Conservation (phyloP, 345 rosid genomes). For the Geranium rotundifolium region DNA sequence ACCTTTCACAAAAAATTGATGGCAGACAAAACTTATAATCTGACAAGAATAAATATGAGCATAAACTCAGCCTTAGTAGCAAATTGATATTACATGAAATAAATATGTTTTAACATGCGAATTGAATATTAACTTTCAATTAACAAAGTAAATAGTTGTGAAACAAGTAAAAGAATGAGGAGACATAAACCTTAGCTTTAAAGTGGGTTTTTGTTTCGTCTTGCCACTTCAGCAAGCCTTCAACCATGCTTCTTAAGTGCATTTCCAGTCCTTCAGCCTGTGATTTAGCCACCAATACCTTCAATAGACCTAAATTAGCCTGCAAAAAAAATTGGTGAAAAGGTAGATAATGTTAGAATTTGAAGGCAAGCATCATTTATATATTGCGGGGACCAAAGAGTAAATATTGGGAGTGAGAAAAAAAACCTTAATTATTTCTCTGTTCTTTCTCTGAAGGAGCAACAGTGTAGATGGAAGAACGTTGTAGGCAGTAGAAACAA, state of each 20-base stretch:
- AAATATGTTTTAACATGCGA: not conserved
- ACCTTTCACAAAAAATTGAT: too few species aligned
- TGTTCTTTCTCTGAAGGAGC: constrained; percentile 76
- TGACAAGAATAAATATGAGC: too few species aligned
- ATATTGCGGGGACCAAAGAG: not conserved
- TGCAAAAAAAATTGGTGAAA: constrained; percentile 22
- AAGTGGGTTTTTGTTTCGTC: constrained; percentile 70
- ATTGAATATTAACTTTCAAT: not conserved
- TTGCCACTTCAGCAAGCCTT: constrained; percentile 85
- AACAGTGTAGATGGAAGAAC: constrained; percentile 84
- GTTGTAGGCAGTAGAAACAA: constrained; percentile 61
- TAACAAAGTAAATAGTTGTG: not conserved
- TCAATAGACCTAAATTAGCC: constrained; percentile 88
- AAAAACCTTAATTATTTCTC: constrained; percentile 75
- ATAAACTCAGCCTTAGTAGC: not conserved
- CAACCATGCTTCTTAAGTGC: constrained; percentile 63
- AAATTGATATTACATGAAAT: not conserved
- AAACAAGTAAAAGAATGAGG: not conserved
- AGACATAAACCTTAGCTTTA: constrained; percentile 63
- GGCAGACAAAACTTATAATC: too few species aligned
- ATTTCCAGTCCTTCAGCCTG: constrained; percentile 64
- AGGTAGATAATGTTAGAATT: not conserved
- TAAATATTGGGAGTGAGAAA: not conserved
- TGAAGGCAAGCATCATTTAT: not conserved
- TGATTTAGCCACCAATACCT: constrained; percentile 91